Conservation (phyloP, 179 eudicot genomes). For the Patellifolia procumbens region DNA sequence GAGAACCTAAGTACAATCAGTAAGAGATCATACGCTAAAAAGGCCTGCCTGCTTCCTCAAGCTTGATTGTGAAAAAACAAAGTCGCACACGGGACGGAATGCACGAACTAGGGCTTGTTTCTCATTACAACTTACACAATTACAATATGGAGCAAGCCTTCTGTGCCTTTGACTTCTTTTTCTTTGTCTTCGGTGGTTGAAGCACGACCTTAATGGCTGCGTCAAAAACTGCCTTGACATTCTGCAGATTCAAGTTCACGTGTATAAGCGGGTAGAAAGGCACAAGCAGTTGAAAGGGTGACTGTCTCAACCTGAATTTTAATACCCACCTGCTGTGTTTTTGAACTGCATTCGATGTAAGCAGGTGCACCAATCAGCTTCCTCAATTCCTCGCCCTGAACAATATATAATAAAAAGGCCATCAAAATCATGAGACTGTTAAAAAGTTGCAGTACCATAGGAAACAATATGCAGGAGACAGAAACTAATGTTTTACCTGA, state of each 20-base stretch:
- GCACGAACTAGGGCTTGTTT: slow-evolving; percentile 32
- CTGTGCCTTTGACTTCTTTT: slow-evolving; percentile 67
- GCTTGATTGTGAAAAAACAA: slow-evolving; percentile 30
- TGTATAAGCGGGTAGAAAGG: slow-evolving; percentile 7
- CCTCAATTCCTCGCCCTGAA: slow-evolving; percentile 80
- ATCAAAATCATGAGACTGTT: background rate
- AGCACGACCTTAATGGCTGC: slow-evolving; percentile 88
- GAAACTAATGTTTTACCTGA: slow-evolving; percentile 45
- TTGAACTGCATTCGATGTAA: slow-evolving; percentile 88
- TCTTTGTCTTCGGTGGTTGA: slow-evolving; percentile 78
- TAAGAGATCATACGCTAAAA: slow-evolving; percentile 36
- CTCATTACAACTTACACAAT: slow-evolving; percentile 38
- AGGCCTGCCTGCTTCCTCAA: slow-evolving; percentile 50
- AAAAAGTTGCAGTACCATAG: background rate
- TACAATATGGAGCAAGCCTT: slow-evolving; percentile 52
- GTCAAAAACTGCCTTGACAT: slow-evolving; percentile 82
- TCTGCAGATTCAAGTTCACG: slow-evolving; percentile 39
- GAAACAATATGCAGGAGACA: background rate
- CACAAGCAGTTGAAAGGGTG: background rate
- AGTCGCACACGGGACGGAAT: slow-evolving; percentile 26
- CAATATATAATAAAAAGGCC: background rate
- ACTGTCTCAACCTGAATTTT: background rate
- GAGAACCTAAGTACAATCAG: slow-evolving; percentile 35
- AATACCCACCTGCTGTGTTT: slow-evolving; percentile 72
- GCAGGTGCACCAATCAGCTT: slow-evolving; percentile 77